These are phyloP conservation scores for Botrytis byssoidea DNA, from an alignment of 2,329 filamentous ascomycete genomes.

Conservation along the genomic window DNA sequence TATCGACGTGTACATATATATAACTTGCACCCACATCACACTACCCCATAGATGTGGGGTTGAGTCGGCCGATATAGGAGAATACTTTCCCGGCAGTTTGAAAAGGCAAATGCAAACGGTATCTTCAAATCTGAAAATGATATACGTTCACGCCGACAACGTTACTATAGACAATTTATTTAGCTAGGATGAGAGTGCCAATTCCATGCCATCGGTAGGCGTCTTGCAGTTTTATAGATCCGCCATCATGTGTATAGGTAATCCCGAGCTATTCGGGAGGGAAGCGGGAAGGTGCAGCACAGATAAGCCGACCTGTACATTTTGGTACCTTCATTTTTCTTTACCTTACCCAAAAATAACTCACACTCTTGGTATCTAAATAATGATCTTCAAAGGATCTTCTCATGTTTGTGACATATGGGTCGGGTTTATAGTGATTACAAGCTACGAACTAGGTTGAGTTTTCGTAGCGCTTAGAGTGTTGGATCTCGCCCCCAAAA, in stretches of 20 bases:
- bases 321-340: background rate
- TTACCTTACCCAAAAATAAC: background rate
- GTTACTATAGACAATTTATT: background rate
- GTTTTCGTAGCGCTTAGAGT: background rate
- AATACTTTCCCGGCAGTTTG: slow-evolving; percentile 19
- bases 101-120: background rate
- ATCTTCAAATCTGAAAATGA: background rate
- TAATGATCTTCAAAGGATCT: background rate
- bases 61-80: background rate
- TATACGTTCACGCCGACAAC: background rate
- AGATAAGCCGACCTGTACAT: background rate
- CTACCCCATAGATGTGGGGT: slow-evolving; percentile 18
- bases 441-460: background rate
- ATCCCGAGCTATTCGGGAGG: background rate
- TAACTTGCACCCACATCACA: background rate
- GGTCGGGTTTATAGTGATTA: background rate
- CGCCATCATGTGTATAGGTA: background rate
- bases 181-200: background rate
- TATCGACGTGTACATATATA: background rate
- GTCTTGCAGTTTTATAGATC: background rate
- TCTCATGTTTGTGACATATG: background rate
- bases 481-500: background rate
- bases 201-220: background rate
- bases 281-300: background rate
- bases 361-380: background rate